These are phyloP conservation scores for Termitomyces sp. DNA, from an alignment of 768 basidiomycete species.

Conservation along the genomic window DNA sequence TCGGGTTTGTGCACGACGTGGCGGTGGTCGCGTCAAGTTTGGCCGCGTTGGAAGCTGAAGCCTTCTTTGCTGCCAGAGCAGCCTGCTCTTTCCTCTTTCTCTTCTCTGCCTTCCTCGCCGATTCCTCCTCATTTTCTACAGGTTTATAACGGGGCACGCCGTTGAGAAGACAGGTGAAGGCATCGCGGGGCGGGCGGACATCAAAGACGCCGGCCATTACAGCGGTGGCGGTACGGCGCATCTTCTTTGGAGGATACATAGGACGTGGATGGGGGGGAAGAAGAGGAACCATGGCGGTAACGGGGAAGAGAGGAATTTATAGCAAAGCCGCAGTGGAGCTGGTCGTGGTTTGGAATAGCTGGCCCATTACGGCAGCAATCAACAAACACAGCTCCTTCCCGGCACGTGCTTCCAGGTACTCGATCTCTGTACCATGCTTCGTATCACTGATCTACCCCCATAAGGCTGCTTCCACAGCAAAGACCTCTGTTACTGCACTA, in stretches of 20 bases:
- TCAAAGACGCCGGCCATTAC: constrained; percentile 80
- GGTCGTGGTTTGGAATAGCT: constrained; percentile 47
- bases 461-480: constrained; percentile 5
- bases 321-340: constrained; percentile 44
- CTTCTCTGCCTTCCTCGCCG: constrained; percentile 48
- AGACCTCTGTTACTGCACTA: neutral
- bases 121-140: constrained; percentile 60
- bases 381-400: constrained; percentile 45
- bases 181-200: constrained; percentile 63
- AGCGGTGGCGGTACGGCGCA: constrained; percentile 66
- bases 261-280: constrained; percentile 27
- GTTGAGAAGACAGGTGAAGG: constrained; percentile 76
- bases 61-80: constrained; percentile 18
- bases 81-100: constrained; percentile 48
- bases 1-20: constrained; percentile 26
- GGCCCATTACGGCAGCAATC: constrained; percentile 51
- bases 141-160: constrained; percentile 66
- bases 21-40: constrained; percentile 29
- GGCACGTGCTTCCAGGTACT: constrained; percentile 50
- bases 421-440: constrained; percentile 37
- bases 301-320: constrained; percentile 28
- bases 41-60: constrained; percentile 22
- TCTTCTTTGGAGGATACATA: constrained; percentile 37
- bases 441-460: constrained; percentile 19
- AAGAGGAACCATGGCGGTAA: constrained; percentile 31